phyloP scores from a whole-genome alignment of 306 rosid species.

The Fragaria iinumae region DNA sequence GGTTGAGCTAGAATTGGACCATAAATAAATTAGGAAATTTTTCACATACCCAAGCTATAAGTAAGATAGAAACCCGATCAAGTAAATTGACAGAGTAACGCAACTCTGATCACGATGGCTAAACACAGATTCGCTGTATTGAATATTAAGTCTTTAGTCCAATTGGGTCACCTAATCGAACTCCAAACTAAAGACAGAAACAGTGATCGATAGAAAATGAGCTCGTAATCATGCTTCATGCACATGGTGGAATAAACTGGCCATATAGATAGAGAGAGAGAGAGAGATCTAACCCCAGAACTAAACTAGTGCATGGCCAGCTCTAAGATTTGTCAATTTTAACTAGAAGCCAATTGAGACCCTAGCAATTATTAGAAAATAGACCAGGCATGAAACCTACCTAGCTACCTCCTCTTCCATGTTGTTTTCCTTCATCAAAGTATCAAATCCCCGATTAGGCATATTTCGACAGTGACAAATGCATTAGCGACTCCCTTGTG shows the following conservation, averaged over 20 bases:
- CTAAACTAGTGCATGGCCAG: not conserved
- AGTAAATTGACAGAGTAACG: not conserved
- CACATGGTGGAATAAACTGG: not conserved
- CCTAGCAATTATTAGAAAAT: not conserved
- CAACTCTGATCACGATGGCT: not conserved
- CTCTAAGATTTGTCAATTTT: not conserved
- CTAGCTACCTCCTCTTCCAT: not conserved
- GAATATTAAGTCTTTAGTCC: not conserved
- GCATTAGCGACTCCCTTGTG: no score
- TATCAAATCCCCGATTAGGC: no score
- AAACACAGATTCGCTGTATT: not conserved
- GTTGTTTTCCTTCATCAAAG: not conserved
- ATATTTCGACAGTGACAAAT: no score
- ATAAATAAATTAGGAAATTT: not conserved
- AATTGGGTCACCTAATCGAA: not conserved
- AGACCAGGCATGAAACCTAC: not conserved
- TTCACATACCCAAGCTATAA: not conserved
- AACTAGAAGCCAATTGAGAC: not conserved
- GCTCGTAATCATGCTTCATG: not conserved
- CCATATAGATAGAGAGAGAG: not conserved
- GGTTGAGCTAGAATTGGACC: not conserved
- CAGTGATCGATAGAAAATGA: not conserved
- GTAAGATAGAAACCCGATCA: not conserved
- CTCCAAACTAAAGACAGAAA: not conserved
- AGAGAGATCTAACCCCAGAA: not conserved